Percentiles rank a stretch among this genome's conserved stretches.
Conservation (phyloP, 2,329 filamentous ascomycete genomes). For the Aspergillus ibericus region DNA sequence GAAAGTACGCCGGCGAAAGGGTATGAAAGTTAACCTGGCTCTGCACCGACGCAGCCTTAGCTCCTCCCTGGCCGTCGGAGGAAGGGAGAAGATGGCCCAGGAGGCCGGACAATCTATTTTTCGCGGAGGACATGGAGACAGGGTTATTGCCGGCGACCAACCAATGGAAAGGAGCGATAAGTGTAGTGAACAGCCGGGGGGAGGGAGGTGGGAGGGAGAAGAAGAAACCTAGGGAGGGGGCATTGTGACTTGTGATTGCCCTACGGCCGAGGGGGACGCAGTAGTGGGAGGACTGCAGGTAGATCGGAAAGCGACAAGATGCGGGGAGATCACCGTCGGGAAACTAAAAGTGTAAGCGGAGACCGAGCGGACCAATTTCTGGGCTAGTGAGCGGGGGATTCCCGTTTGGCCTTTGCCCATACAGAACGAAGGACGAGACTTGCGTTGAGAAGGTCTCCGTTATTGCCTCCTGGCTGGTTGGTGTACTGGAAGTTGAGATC, state of each 20-base stretch:
- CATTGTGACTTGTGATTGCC: not conserved
- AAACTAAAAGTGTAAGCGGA: not conserved
- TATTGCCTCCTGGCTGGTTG: too few species aligned
- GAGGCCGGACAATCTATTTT: slow-evolving; percentile 29
- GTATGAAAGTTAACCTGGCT: slow-evolving; percentile 51
- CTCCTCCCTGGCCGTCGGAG: not conserved
- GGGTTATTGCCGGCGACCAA: not conserved
- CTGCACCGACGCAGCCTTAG: slow-evolving; percentile 8
- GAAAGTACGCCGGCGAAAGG: slow-evolving; percentile 82
- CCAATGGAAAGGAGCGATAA: not conserved
- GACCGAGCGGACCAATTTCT: not conserved
- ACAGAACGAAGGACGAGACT: too few species aligned
- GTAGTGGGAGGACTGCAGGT: too few species aligned
- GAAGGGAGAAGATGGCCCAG: slow-evolving; percentile 30
- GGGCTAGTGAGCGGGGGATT: not conserved
- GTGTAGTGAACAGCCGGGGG: not conserved
- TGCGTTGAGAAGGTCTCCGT: too few species aligned
- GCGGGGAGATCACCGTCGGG: not conserved
- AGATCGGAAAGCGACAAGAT: not conserved
- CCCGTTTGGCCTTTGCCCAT: too few species aligned
- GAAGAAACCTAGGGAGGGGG: not conserved
- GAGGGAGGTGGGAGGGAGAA: not conserved
- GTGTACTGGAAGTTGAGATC: too few species aligned
- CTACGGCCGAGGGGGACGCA: too few species aligned
- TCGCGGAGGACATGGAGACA: slow-evolving; percentile 28